Base-by-base conservation (phyloP, 2,329 filamentous ascomycete genomes). In the Zymoseptoria passerinii region DNA sequence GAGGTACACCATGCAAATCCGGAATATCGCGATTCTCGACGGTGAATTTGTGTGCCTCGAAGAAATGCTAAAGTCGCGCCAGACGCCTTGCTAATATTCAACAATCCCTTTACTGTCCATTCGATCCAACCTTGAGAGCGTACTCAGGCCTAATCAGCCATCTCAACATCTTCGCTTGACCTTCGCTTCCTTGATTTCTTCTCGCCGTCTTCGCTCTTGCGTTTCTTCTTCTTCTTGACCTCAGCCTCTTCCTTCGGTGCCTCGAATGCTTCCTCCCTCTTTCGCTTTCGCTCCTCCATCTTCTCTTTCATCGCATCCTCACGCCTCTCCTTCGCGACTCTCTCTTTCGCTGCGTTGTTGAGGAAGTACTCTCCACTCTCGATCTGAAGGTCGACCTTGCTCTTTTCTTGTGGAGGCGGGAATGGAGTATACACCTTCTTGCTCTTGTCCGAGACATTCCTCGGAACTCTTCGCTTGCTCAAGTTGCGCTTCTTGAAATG, bases 351-450 rank as follows among this genome's bases (percentile, higher is more conserved):
- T 70, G 92, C 85, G 80, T 96, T 96, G 71, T 87, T 86, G 71
- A 99, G 76, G 75, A 97, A 97, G 78, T 95, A 99, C 77, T 97
- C 92, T 76, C 94, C 92, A 68, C 85, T 92, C 80, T 99, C 94
- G 78, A 99, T 96, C 81, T 99, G 92, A 75, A 91, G 77, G 76
- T 99, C 94, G 68, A 99, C 83, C 84, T 97, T 99, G 84, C 92
- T 96, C 89, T 96, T 96, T 81, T 99, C 92, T 65, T 92, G 91
- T 50, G 91, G 84, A 6, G 94, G 94, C 53, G 94, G 94, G 85
- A 99, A 99, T 8, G 94, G 92, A 65, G 95, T 99, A 80, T 96
- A 99, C 10, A 81, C 76, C 82, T 96, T 97, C 83, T 92, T 95
- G 72, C 80, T 76, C 82, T 99, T 99, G 80, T 99, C 92, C 56